Conservation (phyloP, 768 basidiomycete genomes). For the Boletus huronensis region DNA sequence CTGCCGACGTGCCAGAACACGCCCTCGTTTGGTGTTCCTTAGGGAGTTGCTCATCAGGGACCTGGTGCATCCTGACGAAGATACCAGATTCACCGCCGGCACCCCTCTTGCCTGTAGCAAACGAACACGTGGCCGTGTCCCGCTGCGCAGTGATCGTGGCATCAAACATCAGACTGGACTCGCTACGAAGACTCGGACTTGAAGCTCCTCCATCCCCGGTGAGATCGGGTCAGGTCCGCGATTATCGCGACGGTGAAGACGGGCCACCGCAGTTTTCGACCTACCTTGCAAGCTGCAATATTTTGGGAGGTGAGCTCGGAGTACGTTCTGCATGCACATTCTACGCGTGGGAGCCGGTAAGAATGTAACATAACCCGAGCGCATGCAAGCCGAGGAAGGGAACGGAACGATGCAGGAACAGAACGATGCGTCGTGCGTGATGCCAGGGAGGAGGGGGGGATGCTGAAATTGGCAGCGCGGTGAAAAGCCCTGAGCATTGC, state of each 20-base stretch:
- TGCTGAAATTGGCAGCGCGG: background rate
- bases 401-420: background rate
- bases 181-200: background rate
- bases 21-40: background rate
- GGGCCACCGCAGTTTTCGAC: background rate
- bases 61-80: background rate
- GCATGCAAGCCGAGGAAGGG: background rate
- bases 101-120: background rate
- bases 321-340: background rate
- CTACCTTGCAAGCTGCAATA: background rate
- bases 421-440: background rate
- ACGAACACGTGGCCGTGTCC: background rate
- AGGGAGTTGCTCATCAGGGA: background rate
- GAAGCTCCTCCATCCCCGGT: background rate
- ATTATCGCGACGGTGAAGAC: background rate
- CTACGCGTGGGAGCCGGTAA: background rate
- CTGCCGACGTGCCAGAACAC: background rate
- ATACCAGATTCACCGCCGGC: background rate
- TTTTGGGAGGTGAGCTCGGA: background rate
- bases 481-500: background rate
- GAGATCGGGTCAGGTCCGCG: background rate
- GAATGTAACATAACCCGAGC: background rate
- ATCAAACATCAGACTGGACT: background rate
- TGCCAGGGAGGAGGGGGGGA: background rate
- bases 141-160: constrained; percentile 1